Base-by-base conservation (phyloP, 371 early-diverging fungal genomes). In the Syncephalis plumigaleata region DNA sequence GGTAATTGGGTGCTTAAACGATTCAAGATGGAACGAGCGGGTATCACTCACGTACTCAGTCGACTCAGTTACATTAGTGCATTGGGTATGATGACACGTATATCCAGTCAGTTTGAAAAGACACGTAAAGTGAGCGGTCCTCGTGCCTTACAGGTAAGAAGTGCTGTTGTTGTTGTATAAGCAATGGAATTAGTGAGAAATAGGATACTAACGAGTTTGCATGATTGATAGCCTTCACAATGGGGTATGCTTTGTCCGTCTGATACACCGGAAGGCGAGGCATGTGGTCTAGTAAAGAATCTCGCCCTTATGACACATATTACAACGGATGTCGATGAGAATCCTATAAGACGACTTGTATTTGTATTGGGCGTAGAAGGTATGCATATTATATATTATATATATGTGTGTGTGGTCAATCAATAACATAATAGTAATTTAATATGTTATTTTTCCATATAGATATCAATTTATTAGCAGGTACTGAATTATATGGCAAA, bases 241-340 rank as follows among this genome's bases (percentile, higher is more conserved):
- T 98, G 94, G 92, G 99, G 98, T 53, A 89, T 98, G 90, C 57
- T 98, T 47, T 98, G 99, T 65, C 94, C 99, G 0, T 86, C 92
- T 0, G 99, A 99, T 65, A 99, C 99, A 2, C 99, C 99, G 4
- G 99, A 99, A 83, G 99, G 99, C 57, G 98, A 99, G 74, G 92
- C 91, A 0, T 99, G 99, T 68, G 99, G 99, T 56, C 74, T 99
- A 47, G 95, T 99, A 40, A 99, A 99, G 74, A 99, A 98, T 55
- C 69, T 99, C 67, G 98, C 98, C 0, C 66, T 98, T 39, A 90
- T 98, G 87, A 87, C 99, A 9, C 98, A 99, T 68, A 96, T 99
- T 64, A 98, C 99, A 0, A 93, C 92, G 1, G 96, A 96, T 56
- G 77, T 82, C 47, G 89, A 88, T 45, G 83, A 87, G 54, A 79